A percentile compares a stretch with the other conserved stretches of the same genome.
Conservation (phyloP, 148 eudicot species). For the Cornus controversa region DNA sequence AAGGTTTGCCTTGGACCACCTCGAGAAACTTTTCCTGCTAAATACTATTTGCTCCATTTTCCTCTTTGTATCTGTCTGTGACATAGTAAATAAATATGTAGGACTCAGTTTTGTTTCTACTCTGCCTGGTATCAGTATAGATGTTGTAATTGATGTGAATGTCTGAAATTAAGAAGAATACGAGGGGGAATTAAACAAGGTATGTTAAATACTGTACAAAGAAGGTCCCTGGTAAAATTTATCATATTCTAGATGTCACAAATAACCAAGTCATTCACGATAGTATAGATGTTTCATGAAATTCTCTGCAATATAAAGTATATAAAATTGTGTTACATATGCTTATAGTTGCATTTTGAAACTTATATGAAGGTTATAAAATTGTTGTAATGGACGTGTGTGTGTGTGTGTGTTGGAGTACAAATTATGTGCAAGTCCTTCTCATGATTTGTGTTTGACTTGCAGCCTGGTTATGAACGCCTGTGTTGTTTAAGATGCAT, state of each 20-base stretch:
- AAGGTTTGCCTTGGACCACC: slow-evolving; percentile 38
- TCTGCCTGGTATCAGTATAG: background rate
- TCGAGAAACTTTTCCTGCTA: background rate
- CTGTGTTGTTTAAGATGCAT: slow-evolving; percentile 85
- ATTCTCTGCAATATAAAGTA: too few relatives aligned
- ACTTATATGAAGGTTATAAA: too few relatives aligned
- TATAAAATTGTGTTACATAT: too few relatives aligned
- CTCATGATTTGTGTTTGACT: slow-evolving; percentile 3
- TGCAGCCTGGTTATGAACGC: slow-evolving; percentile 92
- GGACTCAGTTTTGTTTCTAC: background rate
- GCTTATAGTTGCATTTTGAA: too few relatives aligned
- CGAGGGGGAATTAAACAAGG: too few relatives aligned
- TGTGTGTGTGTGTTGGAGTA: too few relatives aligned
- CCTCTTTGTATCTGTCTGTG: background rate
- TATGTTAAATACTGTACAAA: too few relatives aligned
- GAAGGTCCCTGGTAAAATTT: background rate
- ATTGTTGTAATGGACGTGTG: background rate
- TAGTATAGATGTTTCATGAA: too few relatives aligned
- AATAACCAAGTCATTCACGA: too few relatives aligned
- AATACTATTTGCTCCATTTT: background rate
- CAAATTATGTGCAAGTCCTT: background rate
- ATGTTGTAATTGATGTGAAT: background rate
- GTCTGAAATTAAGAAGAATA: background rate
- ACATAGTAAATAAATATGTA: background rate
- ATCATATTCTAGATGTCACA: background rate